A percentile compares a stretch with the other conserved stretches of the same genome.
Evolutionary conservation across 2,329 filamentous ascomycete genomes (phyloP).

Genomic region (Aschersonia sp.): DNA sequence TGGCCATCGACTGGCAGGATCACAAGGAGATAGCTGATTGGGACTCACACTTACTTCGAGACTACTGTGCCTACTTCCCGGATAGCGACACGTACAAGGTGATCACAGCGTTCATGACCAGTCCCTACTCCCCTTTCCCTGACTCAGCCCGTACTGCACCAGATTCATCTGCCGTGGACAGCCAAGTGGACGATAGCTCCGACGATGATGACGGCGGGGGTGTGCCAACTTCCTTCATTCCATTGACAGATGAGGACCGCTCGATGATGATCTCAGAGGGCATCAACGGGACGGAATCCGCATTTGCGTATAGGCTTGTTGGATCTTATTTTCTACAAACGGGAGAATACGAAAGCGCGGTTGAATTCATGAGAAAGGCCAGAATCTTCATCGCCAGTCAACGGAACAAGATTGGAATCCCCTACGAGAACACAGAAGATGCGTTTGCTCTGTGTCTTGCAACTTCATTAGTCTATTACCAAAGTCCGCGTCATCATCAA

Average conservation of each 20-base stretch:
- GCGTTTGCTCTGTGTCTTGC: slow-evolving; percentile 64
- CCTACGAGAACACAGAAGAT: slow-evolving; percentile 56
- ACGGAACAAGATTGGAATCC: slow-evolving; percentile 50
- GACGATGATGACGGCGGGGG: slow-evolving; percentile 45
- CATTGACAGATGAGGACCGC: slow-evolving; percentile 61
- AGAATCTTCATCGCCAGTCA: slow-evolving; percentile 45
- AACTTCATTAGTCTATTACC: slow-evolving; percentile 80
- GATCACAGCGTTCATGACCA: slow-evolving; percentile 67
- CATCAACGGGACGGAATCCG: slow-evolving; percentile 50
- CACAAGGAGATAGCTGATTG: slow-evolving; percentile 57
- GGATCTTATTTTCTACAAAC: slow-evolving; percentile 70
- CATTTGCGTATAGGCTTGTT: slow-evolving; percentile 71
- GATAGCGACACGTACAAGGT: slow-evolving; percentile 71
- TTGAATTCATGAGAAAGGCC: slow-evolving; percentile 66
- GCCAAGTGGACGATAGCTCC: slow-evolving; percentile 38
- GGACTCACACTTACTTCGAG: slow-evolving; percentile 62
- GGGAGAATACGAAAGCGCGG: slow-evolving; percentile 72
- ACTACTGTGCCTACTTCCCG: slow-evolving; percentile 75
- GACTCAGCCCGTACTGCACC: slow-evolving; percentile 12
- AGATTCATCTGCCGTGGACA: slow-evolving; percentile 11
- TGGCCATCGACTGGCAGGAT: slow-evolving; percentile 82
- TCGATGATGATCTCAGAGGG: slow-evolving; percentile 69
- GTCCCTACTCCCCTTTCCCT: slow-evolving; percentile 72
- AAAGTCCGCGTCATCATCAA: slow-evolving; percentile 75
- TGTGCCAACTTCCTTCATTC: slow-evolving; percentile 35